phyloP scores from a whole-genome alignment of 2,329 filamentous ascomycete species.

The Aspergillus pseudoviridinutans region DNA sequence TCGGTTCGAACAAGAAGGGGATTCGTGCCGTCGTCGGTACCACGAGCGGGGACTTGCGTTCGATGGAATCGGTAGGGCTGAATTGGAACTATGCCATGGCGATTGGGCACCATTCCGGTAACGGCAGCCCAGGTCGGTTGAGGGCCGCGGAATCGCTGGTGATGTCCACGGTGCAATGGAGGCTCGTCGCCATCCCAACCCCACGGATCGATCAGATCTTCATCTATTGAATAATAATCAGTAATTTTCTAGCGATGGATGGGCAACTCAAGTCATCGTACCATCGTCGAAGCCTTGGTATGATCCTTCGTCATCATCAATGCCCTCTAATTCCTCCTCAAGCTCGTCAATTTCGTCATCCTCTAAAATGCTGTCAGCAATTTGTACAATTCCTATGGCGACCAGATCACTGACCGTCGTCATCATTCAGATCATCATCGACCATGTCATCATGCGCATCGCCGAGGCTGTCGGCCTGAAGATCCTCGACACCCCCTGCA shows the following conservation, averaged over 20 bases:
- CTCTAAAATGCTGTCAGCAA: slow-evolving; percentile 47
- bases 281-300: slow-evolving; percentile 37
- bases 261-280: slow-evolving; percentile 1
- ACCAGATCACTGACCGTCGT: slow-evolving; percentile 46
- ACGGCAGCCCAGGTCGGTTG: slow-evolving; percentile 64
- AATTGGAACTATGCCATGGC: slow-evolving; percentile 38
- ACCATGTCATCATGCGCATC: slow-evolving; percentile 44
- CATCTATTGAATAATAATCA: slow-evolving; percentile 30
- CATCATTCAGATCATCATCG: slow-evolving; percentile 57
- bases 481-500: slow-evolving; percentile 40
- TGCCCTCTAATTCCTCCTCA: slow-evolving; percentile 44
- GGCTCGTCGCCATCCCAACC: slow-evolving; percentile 55
- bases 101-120: slow-evolving; percentile 54
- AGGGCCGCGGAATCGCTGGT: slow-evolving; percentile 54
- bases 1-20: slow-evolving; percentile 70
- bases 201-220: slow-evolving; percentile 43
- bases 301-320: slow-evolving; percentile 43
- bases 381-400: not conserved
- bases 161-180: slow-evolving; percentile 37
- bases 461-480: slow-evolving; percentile 44
- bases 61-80: slow-evolving; percentile 45
- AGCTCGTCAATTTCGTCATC: slow-evolving; percentile 51
- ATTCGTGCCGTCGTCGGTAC: slow-evolving; percentile 77
- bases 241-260: slow-evolving; percentile 13
- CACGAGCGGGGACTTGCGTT: slow-evolving; percentile 47